Conservation (phyloP, 139 green algal species). For the Chlamydomonas eustigma region DNA sequence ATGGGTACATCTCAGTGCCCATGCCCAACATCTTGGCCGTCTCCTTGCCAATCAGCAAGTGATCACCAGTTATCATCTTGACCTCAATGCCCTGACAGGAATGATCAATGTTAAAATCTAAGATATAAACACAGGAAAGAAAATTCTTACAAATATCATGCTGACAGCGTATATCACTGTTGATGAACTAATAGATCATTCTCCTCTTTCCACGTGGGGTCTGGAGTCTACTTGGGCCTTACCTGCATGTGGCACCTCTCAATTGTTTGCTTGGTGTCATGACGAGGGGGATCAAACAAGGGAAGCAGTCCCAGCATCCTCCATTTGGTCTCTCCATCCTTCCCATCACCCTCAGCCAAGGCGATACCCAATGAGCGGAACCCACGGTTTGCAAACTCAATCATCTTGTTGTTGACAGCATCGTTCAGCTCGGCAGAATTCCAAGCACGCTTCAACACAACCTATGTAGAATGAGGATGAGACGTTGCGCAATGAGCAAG, state of each 20-base stretch:
- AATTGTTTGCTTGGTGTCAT: slow-evolving; percentile 82
- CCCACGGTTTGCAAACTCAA: slow-evolving; percentile 71
- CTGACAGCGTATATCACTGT: no score
- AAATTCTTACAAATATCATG: no score
- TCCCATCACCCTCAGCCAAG: slow-evolving; percentile 44
- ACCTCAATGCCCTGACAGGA: slow-evolving; percentile 51
- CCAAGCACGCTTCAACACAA: slow-evolving; percentile 59
- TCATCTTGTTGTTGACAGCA: slow-evolving; percentile 63
- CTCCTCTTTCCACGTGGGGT: no score
- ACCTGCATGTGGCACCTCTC: slow-evolving; percentile 57
- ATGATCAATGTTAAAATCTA: no score
- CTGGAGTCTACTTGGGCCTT: no score
- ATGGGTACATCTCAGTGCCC: slow-evolving; percentile 60
- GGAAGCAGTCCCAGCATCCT: slow-evolving; percentile 67
- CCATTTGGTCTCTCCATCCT: slow-evolving; percentile 44
- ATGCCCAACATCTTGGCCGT: slow-evolving; percentile 79
- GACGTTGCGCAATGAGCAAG: no score
- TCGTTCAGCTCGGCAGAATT: slow-evolving; percentile 53
- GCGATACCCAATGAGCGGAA: slow-evolving; percentile 75
- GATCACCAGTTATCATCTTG: slow-evolving; percentile 91
- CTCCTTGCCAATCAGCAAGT: slow-evolving; percentile 81
- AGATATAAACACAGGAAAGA: no score
- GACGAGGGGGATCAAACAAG: slow-evolving; percentile 77
- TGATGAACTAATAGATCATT: no score
- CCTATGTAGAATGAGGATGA: no score